A percentile compares a stretch with the other conserved stretches of the same genome.
Evolutionary conservation across 1,284 basidiomycete species (phyloP).

Genomic region (Rhodotorula sp.): DNA sequence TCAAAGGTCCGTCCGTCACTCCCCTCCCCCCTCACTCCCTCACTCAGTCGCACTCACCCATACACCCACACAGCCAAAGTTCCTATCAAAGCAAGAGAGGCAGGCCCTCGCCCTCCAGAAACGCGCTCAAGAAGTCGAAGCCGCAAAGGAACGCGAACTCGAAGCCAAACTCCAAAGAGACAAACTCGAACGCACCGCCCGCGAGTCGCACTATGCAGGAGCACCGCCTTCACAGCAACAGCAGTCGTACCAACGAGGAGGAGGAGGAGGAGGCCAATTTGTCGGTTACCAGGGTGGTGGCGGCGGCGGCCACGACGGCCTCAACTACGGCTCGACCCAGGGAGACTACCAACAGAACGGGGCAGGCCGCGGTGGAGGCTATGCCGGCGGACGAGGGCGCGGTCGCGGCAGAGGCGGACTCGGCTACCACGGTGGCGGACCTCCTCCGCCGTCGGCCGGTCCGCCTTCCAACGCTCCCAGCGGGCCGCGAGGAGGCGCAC

Average conservation of each 20-base stretch:
- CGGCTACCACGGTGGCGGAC: slow-evolving; percentile 15
- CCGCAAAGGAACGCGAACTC: slow-evolving; percentile 63
- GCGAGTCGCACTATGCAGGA: slow-evolving; percentile 43
- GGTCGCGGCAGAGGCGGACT: slow-evolving; percentile 15
- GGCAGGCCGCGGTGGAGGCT: not conserved
- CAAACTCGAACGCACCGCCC: slow-evolving; percentile 69
- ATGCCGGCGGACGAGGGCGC: slow-evolving; percentile 1
- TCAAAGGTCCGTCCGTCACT: slow-evolving; percentile 63
- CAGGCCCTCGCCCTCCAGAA: slow-evolving; percentile 82
- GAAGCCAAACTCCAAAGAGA: slow-evolving; percentile 61
- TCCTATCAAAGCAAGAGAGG: slow-evolving; percentile 81
- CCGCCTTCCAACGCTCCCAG: too few relatives aligned
- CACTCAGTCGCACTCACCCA: not conserved
- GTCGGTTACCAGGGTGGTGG: slow-evolving; percentile 10
- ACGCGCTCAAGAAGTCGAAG: slow-evolving; percentile 70
- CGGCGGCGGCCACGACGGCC: not conserved
- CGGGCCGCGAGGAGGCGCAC: too few relatives aligned
- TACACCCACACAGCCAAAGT: slow-evolving; percentile 66
- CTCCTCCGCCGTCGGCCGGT: too few relatives aligned
- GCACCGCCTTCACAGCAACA: not conserved
- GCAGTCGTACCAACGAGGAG: not conserved
- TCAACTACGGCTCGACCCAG: slow-evolving; percentile 18
- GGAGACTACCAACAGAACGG: not conserved
- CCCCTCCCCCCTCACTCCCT: too few relatives aligned
- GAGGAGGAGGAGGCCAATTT: not conserved